These are phyloP conservation scores for Boletellus sp. DNA, from an alignment of 768 basidiomycete species.

Conservation along the genomic window DNA sequence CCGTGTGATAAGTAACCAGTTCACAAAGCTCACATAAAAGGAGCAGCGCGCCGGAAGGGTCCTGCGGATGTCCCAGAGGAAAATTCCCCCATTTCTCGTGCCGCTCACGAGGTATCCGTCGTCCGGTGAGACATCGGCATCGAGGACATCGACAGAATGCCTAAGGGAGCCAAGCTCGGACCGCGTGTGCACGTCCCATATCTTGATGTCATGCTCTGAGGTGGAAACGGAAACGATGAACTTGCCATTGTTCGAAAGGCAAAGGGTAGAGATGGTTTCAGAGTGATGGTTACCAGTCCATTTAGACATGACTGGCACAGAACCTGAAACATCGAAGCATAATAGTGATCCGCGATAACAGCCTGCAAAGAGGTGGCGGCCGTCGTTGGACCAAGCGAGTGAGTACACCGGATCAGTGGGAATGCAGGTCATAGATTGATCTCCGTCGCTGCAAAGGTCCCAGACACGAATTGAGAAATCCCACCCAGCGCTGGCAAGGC, in stretches of 20 bases:
- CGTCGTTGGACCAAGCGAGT: slow-evolving; percentile 19
- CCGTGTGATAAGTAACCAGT: neutral
- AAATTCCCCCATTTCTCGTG: slow-evolving; percentile 5
- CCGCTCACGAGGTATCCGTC: slow-evolving; percentile 8
- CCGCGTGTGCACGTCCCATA: slow-evolving; percentile 13
- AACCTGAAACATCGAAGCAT: slow-evolving; percentile 9
- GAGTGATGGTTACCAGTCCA: slow-evolving; percentile 10
- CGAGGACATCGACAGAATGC: slow-evolving; percentile 9
- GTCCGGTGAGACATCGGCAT: slow-evolving; percentile 14
- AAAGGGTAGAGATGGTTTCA: slow-evolving; percentile 14
- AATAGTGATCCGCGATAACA: slow-evolving; percentile 10
- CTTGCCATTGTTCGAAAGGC: slow-evolving; percentile 18
- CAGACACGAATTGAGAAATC: slow-evolving; percentile 9
- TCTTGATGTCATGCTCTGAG: slow-evolving; percentile 11
- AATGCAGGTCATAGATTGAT: neutral
- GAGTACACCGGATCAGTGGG: slow-evolving; percentile 9
- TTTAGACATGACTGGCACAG: neutral
- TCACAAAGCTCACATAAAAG: slow-evolving; percentile 4
- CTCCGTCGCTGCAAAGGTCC: neutral
- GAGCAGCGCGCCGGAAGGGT: slow-evolving; percentile 10
- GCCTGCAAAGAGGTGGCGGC: slow-evolving; percentile 16
- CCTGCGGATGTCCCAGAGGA: slow-evolving; percentile 14
- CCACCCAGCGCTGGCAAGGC: slow-evolving; percentile 13
- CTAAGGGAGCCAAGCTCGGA: slow-evolving; percentile 6
- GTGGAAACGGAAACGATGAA: slow-evolving; percentile 19